These are phyloP conservation scores for Amaranthus cruentus DNA, from an alignment of 148 eudicot genomes.

Conservation along the genomic window DNA sequence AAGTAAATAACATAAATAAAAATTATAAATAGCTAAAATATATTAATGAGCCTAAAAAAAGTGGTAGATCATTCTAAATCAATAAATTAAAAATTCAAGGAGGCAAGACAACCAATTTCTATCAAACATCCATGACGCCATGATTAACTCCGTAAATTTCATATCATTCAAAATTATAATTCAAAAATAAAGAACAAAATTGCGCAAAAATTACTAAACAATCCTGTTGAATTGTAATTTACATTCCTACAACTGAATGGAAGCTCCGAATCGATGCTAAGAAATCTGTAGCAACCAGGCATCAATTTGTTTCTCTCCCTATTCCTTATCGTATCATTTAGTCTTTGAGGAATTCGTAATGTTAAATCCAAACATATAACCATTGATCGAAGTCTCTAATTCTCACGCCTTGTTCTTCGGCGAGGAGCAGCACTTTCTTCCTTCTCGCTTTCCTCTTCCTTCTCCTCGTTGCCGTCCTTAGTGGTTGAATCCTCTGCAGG, in stretches of 20 bases:
- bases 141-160: no score
- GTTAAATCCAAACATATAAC: not conserved
- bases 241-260: conserved; percentile 25
- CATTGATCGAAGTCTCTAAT: conserved; percentile 17
- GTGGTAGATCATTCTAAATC: no score
- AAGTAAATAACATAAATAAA: no score
- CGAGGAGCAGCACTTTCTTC: conserved; percentile 57
- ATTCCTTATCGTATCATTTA: not conserved
- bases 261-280: conserved; percentile 7
- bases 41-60: no score
- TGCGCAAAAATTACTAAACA: conserved; percentile 7
- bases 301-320: not conserved
- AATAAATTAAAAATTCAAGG: no score
- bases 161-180: no score
- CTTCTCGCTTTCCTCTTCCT: conserved; percentile 47
- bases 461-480: conserved; percentile 38
- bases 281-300: conserved; percentile 2
- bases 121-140: no score
- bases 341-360: no score
- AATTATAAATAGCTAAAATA: no score
- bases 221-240: conserved; percentile 23
- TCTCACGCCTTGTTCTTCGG: conserved; percentile 73
- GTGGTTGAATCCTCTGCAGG: conserved; percentile 40
- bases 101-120: no score
- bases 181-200: no score